Evolutionary conservation across 2,329 filamentous ascomycete genomes (phyloP), one percentile per base, ranked within the genome.

Genomic region (Knoxdaviesia proteae): DNA sequence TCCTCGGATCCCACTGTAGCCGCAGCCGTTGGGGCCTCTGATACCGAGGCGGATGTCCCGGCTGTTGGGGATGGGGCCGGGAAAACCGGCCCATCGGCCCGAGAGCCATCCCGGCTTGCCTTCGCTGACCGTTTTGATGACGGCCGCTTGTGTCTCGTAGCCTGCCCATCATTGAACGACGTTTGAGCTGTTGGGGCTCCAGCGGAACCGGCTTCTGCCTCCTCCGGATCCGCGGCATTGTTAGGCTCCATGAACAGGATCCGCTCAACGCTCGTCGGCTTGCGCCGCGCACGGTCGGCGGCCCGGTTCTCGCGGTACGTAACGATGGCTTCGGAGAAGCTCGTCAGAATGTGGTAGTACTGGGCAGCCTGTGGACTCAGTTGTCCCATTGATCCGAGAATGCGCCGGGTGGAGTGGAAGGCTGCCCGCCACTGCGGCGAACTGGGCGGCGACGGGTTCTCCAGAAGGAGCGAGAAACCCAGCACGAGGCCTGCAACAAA

Each of bases 361-460:
- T 74, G 69, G 3, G 60, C 63, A 3, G 71, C 71, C 46, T 74
- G 71, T 0, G 69, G 65, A 36, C 67, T 71, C 40, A 66, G 61
- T 0, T 53, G 52, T 0, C 65, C 60, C 0, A 75, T 52, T 33
- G 61, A 61, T 1, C 56, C 57, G 1, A 76, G 58, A 1, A 75
- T 64, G 11, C 64, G 58, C 5, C 63, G 60, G 2, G 70, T 64
- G 3, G 63, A 61, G 20, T 58, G 54, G 46, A 74, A 75, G 0
- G 69, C 64, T 6, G 52, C 37, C 9, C 11, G 36, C 40, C 36
- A 43, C 31, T 35, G 38, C 36, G 29, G 34, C 36, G 34, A 38
- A 20, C 20, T 20, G 5, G 37, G 42, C 33, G 36, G 43, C 20
- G 34, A 32, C 5, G 34, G 36, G 6, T 11, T 29, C 20, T 47